Conservation (phyloP, 2,329 filamentous ascomycete genomes). For the Fusarium succisae region DNA sequence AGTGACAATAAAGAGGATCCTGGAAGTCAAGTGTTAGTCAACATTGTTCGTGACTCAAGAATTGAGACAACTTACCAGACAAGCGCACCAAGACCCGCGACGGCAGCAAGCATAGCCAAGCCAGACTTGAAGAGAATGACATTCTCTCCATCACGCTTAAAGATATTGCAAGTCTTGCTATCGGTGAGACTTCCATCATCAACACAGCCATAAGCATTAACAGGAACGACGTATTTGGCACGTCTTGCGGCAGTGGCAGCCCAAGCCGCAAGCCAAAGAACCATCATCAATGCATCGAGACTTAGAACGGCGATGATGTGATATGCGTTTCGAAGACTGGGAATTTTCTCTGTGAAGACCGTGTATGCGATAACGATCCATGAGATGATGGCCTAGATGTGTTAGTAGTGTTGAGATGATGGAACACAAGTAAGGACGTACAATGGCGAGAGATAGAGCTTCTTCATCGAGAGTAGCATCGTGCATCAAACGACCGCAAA, state of each 20-base stretch:
- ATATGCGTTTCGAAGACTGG: slow-evolving; percentile 49
- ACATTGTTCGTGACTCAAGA: fast-evolving
- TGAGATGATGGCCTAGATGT: slow-evolving; percentile 54
- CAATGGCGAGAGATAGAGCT: slow-evolving; percentile 32
- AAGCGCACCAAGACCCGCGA: slow-evolving; percentile 57
- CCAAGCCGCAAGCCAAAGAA: slow-evolving; percentile 60
- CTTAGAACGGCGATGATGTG: slow-evolving; percentile 56
- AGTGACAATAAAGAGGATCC: slow-evolving; percentile 52
- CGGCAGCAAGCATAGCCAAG: slow-evolving; percentile 49
- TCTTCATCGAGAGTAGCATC: slow-evolving; percentile 36
- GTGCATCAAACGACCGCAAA: slow-evolving; percentile 53
- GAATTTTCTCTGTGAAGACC: slow-evolving; percentile 53
- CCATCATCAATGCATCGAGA: slow-evolving; percentile 55
- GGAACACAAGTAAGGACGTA: neutral
- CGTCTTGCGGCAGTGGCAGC: slow-evolving; percentile 53
- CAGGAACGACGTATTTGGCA: slow-evolving; percentile 47
- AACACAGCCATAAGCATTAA: slow-evolving; percentile 45
- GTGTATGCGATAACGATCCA: slow-evolving; percentile 56
- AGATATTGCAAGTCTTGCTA: slow-evolving; percentile 49
- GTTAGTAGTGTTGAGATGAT: neutral
- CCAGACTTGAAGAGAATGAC: slow-evolving; percentile 50
- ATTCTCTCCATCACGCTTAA: slow-evolving; percentile 30
- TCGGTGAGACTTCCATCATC: slow-evolving; percentile 53
- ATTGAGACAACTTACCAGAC: slow-evolving; percentile 47
- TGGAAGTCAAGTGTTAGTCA: slow-evolving; percentile 22